Base-by-base conservation (phyloP, 148 eudicot genomes). In the Simmondsia chinensis region DNA sequence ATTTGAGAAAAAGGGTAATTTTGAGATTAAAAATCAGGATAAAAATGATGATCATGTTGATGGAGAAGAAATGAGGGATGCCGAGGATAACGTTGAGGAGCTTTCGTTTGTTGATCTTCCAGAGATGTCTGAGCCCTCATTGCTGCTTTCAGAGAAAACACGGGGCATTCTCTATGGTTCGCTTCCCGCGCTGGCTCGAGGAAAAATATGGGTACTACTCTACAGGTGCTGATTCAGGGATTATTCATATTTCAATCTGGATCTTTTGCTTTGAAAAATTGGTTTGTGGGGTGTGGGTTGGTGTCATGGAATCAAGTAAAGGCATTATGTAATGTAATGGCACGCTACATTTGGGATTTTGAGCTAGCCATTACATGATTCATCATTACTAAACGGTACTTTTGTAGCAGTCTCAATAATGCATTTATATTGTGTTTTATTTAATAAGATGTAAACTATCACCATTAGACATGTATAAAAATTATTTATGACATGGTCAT, bases 131-230 rank as follows among this genome's bases (percentile, higher is more conserved):
- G 94, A 91, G 30, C 76, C 74, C 3, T 85, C 95, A 1, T 31
- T 65, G 61, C 94, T 91, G 53, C 83, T 91, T 33, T 66, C 85
- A 3, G 68, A 68, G 61, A 73, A 74, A 23, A 67, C 73, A 24
- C 71, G 94, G 34, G 48, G 64, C 44, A 50, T 55, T 39, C 78
- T 89, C 43, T 73, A 76, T 68, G 70, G 33, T 51, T 65, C 93
- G 12, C 80, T 91, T 39, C 97, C 97, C 0, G 57, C 68, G 10
- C 73, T 85, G 60, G 72, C 47, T 35, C 77, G 74, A 55, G 97
- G 94, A 17, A 68, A 70, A 60, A 85, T 70, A 61, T 91, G 95
- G 97, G 74, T 85, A 29, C 67, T 91, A 48, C 70, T 91, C 14
- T 85, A 91, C 81, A 91, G 97, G 97, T 85, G 51, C 38, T 27